phyloP scores from a whole-genome alignment of 306 rosid genomes.

The Senna tora region DNA sequence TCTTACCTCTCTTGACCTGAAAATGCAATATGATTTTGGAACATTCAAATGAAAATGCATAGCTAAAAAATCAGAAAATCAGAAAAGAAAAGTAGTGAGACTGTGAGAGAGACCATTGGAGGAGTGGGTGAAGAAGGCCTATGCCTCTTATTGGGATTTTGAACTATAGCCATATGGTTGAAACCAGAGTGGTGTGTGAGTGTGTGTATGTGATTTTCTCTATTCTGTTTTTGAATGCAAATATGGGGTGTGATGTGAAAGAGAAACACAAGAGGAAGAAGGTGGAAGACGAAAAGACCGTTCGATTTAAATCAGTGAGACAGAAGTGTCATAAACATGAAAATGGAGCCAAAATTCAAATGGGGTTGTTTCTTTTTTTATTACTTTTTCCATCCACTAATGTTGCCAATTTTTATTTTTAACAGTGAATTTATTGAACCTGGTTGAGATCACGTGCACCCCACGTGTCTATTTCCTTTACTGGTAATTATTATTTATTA shows the following conservation, averaged over 20 bases:
- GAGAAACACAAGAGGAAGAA: neutral
- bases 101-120: constrained; percentile 20
- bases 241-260: neutral
- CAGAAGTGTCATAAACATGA: neutral
- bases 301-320: neutral
- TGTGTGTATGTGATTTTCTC: neutral
- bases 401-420: too few species aligned
- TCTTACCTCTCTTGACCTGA: constrained; percentile 30
- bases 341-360: neutral
- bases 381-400: neutral
- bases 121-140: neutral
- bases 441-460: too few species aligned
- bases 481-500: too few species aligned
- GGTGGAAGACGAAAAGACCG: neutral
- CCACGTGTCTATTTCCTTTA: too few species aligned
- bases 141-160: constrained; percentile 17
- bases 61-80: neutral
- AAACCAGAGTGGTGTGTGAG: neutral
- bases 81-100: neutral
- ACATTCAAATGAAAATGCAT: neutral
- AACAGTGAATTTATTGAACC: too few species aligned
- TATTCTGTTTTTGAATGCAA: neutral
- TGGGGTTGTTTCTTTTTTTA: neutral
- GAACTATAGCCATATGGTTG: constrained; percentile 24
- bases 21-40: neutral